Base-by-base conservation (phyloP, 2,329 filamentous ascomycete genomes). In the Chaetomium globosum region DNA sequence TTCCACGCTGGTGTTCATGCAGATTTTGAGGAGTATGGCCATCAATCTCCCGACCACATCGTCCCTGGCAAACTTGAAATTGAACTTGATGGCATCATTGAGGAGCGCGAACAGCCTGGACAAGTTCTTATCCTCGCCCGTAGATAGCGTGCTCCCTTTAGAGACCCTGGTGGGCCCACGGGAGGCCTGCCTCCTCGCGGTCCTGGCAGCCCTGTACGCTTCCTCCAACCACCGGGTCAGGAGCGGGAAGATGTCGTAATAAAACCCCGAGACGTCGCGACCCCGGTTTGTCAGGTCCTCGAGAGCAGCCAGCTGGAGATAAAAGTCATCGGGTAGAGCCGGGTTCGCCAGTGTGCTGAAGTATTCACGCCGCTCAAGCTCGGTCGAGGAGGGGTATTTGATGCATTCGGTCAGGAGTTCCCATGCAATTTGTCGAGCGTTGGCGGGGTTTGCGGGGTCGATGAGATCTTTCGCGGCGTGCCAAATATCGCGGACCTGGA, bases 1-100 rank as follows among this genome's bases (percentile, higher is more conserved):
- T 57, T 86, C 80, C 33, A 83, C 80, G 58, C 82, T 87, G 0
- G 90, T 92, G 70, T 83, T 85, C 75, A 87, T 83, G 76, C 89
- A 92, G 54, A 93, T 90, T 61, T 80, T 77, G 54, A 92, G 80
- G 9, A 91, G 77, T 13, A 82, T 82, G 64, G 85, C 82, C 64
- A 93, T 84, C 61, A 93, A 77, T 3, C 80, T 79, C 59, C 82
- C 82, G 23, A 90, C 81, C 54, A 88, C 70, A 19, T 13, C 36
- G 46, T 73, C 71, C 33, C 68, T 69, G 16, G 71, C 71, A 43
- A 71, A 71, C 49, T 73, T 73, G 70, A 71, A 73, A 65, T 89
- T 91, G 80, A 91, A 93, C 73, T 91, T 92, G 78, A 91, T 86
- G 61, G 91, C 81, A 67, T 90, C 86, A 64, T 84, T 82, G 61